These are phyloP conservation scores for Diaporthe citri DNA, from an alignment of 2,329 filamentous ascomycete species.

Conservation along the genomic window DNA sequence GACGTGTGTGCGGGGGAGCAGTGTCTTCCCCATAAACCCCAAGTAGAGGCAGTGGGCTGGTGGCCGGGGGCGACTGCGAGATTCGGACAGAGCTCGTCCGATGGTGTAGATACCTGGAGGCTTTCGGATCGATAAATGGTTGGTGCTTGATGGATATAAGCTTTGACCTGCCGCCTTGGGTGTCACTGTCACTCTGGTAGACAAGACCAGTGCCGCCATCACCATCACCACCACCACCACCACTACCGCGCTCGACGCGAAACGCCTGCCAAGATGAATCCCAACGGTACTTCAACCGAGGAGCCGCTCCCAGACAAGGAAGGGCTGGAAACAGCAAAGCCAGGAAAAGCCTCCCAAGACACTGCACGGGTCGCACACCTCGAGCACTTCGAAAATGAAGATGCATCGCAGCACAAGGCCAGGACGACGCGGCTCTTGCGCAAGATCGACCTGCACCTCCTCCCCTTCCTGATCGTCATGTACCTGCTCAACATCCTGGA, in stretches of 20 bases:
- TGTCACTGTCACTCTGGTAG: background rate
- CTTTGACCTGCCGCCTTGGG: slow-evolving; percentile 14
- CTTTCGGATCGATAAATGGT: background rate
- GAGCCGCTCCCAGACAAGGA: background rate
- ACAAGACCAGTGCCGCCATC: background rate
- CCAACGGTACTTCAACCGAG: background rate
- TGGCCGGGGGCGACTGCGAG: background rate
- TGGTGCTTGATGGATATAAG: slow-evolving; percentile 19
- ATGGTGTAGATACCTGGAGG: background rate
- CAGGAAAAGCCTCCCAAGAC: slow-evolving; percentile 25
- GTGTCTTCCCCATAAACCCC: background rate
- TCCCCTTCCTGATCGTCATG: slow-evolving; percentile 67
- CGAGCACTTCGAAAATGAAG: slow-evolving; percentile 37
- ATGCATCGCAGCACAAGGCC: slow-evolving; percentile 22
- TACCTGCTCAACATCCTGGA: slow-evolving; percentile 70
- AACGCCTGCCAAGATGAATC: background rate
- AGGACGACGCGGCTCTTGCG: slow-evolving; percentile 52
- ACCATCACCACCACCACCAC: no score
- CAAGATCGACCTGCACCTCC: slow-evolving; percentile 64
- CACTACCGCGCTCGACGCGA: background rate
- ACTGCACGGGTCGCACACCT: background rate
- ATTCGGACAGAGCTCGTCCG: slow-evolving; percentile 18
- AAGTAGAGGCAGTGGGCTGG: background rate
- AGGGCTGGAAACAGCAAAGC: background rate
- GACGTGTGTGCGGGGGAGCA: background rate